A percentile compares a stretch with the other conserved stretches of the same genome.
These are phyloP conservation scores for Heritiera fomes DNA, from an alignment of 345 rosid genomes.

Conservation along the genomic window DNA sequence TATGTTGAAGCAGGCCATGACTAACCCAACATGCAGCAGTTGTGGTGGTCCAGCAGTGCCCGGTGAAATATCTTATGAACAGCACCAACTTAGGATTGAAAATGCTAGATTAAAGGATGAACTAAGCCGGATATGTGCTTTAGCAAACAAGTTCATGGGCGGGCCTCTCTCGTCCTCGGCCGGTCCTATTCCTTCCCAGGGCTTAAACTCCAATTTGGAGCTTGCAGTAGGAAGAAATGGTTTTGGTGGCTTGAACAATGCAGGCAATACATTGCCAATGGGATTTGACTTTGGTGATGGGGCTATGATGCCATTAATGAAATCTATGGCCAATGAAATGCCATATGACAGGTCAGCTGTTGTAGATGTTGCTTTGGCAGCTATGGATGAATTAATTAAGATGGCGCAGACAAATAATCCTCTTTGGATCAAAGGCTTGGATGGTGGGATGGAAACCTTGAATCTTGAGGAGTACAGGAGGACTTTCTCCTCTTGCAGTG, in stretches of 20 bases:
- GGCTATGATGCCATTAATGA: constrained; percentile 23
- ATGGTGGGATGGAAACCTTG: constrained; percentile 46
- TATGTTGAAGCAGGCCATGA: constrained; percentile 48
- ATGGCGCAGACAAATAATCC: constrained; percentile 48
- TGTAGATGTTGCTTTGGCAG: constrained; percentile 54
- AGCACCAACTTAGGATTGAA: constrained; percentile 58
- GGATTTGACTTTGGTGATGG: constrained; percentile 35
- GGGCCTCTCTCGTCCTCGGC: constrained; percentile 41
- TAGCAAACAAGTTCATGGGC: constrained; percentile 60
- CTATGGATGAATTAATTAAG: constrained; percentile 64
- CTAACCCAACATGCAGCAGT: constrained; percentile 52
- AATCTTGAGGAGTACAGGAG: constrained; percentile 57
- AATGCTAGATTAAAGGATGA: constrained; percentile 69
- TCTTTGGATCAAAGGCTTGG: constrained; percentile 53
- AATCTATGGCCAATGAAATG: constrained; percentile 25
- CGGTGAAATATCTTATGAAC: constrained; percentile 44
- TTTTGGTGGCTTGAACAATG: constrained; percentile 20
- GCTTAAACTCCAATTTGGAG: constrained; percentile 34
- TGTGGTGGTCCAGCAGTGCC: constrained; percentile 64
- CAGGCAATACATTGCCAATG: constrained; percentile 28
- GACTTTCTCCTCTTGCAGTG: constrained; percentile 38
- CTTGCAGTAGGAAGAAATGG: constrained; percentile 44
- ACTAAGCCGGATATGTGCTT: constrained; percentile 41
- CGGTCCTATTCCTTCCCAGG: constrained; percentile 33
- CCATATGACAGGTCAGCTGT: constrained; percentile 38